Base-by-base conservation (phyloP, 768 basidiomycete species). In the Termitomyces sp. region DNA sequence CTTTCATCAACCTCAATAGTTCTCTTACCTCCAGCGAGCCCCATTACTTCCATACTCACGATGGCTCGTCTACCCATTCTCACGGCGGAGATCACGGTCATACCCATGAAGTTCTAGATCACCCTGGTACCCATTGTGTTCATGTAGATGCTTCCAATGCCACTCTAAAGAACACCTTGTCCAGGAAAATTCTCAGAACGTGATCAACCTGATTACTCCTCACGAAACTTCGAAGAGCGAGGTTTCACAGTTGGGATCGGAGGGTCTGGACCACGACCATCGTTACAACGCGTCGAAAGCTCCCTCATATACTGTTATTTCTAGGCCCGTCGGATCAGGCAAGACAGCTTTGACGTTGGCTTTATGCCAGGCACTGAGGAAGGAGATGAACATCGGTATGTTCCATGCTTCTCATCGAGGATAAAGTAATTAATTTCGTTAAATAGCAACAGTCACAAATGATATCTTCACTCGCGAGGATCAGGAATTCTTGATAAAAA, bases 401-500 rank as follows among this genome's bases (percentile, higher is more conserved):
- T 64, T 40, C 46, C 56, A 48, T 45, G 50, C 50, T 44, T 38
- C 43, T 26, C 40, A 45, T 52, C 38, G 35, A 55, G 48, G 38
- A 36, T 33, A 53, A 47, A 47, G 36, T 28, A 18, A 47, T 48
- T 57, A 36, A 59, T 54, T 44, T 7, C 54, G 45, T 56, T 38
- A 10, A 24, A 24, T 52, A 94, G 95, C 92, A 35, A 94, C 93
- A 2, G 93, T 96, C 14, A 99, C 96, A n/a, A 99, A 99, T 72
- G 96, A 99, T 72, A 99, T 99, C 69, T 99, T 99, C 74, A 99
- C 96, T 36, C 82, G 90, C 22, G 96, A 98, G 70, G 96, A 98
- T 67, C 94, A 97, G 70, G 96, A 98, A 66, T 99, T 99, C 72
- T 76, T 99, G 38, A 96, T 99, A 67, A 87, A 83, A 66, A 92